Conservation (phyloP, 202 grass and related monocot species). For the Carex sylvatica region DNA sequence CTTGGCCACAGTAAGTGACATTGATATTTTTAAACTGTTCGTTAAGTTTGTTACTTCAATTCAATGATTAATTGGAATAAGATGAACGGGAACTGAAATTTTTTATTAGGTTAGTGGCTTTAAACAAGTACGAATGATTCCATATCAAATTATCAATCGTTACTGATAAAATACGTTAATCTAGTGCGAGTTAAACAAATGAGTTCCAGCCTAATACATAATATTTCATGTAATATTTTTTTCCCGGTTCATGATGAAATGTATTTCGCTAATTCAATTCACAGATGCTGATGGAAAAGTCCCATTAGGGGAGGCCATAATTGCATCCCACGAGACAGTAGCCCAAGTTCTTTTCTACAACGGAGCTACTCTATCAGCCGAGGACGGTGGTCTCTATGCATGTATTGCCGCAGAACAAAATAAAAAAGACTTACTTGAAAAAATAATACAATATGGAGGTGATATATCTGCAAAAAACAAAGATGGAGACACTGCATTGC, state of each 20-base stretch:
- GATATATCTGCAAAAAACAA: constrained; percentile 41
- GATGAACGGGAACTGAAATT: not conserved
- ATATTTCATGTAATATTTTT: not conserved
- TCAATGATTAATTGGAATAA: not conserved
- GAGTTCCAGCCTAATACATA: not conserved
- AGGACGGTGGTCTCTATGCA: constrained; percentile 49
- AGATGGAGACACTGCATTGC: constrained; percentile 67
- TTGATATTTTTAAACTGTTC: not conserved
- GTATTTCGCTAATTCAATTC: not conserved
- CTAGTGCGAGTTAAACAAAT: not conserved
- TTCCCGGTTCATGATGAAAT: not conserved
- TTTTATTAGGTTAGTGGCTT: too few species aligned
- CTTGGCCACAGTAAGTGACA: not conserved
- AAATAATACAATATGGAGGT: constrained; percentile 49
- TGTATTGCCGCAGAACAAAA: constrained; percentile 60
- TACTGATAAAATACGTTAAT: not conserved
- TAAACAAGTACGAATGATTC: too few species aligned
- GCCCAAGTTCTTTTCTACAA: constrained; percentile 40
- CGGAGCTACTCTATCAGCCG: constrained; percentile 56
- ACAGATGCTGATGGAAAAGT: constrained; percentile 77
- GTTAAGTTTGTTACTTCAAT: not conserved
- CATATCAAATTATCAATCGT: not conserved
- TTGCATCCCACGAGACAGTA: constrained; percentile 49
- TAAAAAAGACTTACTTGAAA: constrained; percentile 47
- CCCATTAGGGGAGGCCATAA: constrained; percentile 80